A percentile compares a stretch with the other conserved stretches of the same genome.
These are phyloP conservation scores for Ophiosphaerella korrae DNA, from an alignment of 2,329 filamentous ascomycete genomes.

Conservation along the genomic window DNA sequence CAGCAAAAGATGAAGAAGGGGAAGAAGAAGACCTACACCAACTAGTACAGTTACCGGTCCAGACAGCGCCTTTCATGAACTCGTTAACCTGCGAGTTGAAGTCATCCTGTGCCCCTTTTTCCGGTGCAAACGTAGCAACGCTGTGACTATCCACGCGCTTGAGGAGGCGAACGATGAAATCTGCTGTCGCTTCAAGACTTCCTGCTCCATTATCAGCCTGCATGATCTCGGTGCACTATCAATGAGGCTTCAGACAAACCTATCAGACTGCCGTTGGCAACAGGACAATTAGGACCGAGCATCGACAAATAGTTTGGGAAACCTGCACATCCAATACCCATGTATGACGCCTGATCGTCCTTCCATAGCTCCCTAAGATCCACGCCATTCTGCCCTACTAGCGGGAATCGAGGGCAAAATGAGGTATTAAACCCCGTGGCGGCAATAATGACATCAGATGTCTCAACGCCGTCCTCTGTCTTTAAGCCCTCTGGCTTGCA, in stretches of 20 bases:
- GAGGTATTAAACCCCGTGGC: slow-evolving; percentile 13
- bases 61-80: slow-evolving; percentile 8
- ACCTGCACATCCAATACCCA: slow-evolving; percentile 7
- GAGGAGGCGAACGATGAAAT: slow-evolving; percentile 7
- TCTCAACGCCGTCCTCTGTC: neutral
- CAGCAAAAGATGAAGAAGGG: too few species aligned
- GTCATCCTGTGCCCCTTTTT: slow-evolving; percentile 8
- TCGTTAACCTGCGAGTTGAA: slow-evolving; percentile 7
- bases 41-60: slow-evolving; percentile 7
- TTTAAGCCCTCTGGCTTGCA: slow-evolving; percentile 4
- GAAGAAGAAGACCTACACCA: slow-evolving; percentile 4
- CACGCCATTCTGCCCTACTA: slow-evolving; percentile 3
- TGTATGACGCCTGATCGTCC: slow-evolving; percentile 7
- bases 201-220: neutral
- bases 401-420: slow-evolving; percentile 7
- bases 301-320: slow-evolving; percentile 13
- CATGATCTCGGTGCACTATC: neutral
- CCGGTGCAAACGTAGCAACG: slow-evolving; percentile 5
- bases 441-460: slow-evolving; percentile 9
- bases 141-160: slow-evolving; percentile 3
- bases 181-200: slow-evolving; percentile 9
- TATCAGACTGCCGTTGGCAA: slow-evolving; percentile 13
- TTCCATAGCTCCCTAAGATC: slow-evolving; percentile 8
- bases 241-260: neutral
- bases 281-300: slow-evolving; percentile 12